Conservation (phyloP, 495 filamentous ascomycete species). For the Penicillium malachiteum region DNA sequence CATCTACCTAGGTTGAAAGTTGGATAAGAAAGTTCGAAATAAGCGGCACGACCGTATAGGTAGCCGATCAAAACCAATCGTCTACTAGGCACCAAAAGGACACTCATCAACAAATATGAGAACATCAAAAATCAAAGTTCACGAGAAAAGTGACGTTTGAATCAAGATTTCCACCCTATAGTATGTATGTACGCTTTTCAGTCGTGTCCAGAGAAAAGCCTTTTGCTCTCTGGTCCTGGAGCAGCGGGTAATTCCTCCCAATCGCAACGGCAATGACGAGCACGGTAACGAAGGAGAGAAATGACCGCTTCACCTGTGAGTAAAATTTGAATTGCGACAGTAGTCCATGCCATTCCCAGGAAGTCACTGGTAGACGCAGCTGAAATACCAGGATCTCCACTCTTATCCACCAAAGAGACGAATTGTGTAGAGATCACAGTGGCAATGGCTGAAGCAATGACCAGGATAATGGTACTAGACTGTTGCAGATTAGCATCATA, state of each 20-base stretch:
- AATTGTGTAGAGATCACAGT: slow-evolving; percentile 14
- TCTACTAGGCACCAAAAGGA: background rate
- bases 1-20: too few species aligned
- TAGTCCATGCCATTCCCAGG: slow-evolving; percentile 18
- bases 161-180: background rate
- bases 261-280: slow-evolving; percentile 4
- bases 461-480: slow-evolving; percentile 6
- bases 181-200: background rate
- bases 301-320: slow-evolving; percentile 4
- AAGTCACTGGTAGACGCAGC: slow-evolving; percentile 5
- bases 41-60: background rate
- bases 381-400: slow-evolving; percentile 12
- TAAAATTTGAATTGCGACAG: slow-evolving; percentile 9
- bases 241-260: slow-evolving; percentile 1
- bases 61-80: background rate
- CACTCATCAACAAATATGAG: background rate
- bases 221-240: background rate
- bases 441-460: slow-evolving; percentile 11
- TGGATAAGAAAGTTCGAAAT: background rate
- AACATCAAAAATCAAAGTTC: background rate
- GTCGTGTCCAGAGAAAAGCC: background rate
- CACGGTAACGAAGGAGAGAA: slow-evolving; percentile 5
- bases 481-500: background rate
- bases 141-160: too few species aligned
- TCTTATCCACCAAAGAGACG: slow-evolving; percentile 7